phyloP scores from a whole-genome alignment of 169 alveolate genomes.

The Ichthyophthirius multifiliis region DNA sequence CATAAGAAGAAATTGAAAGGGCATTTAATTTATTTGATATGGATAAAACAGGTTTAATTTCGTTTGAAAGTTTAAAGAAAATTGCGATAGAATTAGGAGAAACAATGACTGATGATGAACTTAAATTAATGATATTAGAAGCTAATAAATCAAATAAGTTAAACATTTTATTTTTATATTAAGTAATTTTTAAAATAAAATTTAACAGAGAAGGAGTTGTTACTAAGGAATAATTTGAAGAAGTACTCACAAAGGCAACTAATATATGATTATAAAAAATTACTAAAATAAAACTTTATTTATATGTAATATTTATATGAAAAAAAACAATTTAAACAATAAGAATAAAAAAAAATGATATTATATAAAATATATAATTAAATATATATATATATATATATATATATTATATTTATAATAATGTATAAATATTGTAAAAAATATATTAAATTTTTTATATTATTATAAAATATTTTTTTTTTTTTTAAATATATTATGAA shows the following conservation, averaged over 20 bases:
- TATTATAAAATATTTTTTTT: too few relatives aligned
- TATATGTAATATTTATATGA: too few relatives aligned
- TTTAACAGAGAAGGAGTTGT: slow-evolving; percentile 56
- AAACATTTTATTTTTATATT: neutral
- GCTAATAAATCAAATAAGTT: slow-evolving; percentile 57
- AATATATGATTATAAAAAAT: too few relatives aligned
- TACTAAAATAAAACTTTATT: too few relatives aligned
- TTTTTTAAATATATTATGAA: too few relatives aligned
- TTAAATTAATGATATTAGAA: slow-evolving; percentile 73
- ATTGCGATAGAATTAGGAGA: slow-evolving; percentile 79
- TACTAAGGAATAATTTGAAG: slow-evolving; percentile 50
- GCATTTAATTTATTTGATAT: slow-evolving; percentile 57
- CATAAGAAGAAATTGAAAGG: slow-evolving; percentile 66
- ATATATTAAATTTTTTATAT: too few relatives aligned
- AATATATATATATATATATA: too few relatives aligned
- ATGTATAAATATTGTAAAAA: too few relatives aligned
- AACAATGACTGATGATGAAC: slow-evolving; percentile 80
- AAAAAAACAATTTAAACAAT: too few relatives aligned
- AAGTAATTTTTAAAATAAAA: neutral
- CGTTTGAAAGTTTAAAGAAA: slow-evolving; percentile 65
- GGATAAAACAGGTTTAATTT: slow-evolving; percentile 45
- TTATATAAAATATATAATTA: too few relatives aligned
- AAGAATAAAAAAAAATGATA: too few relatives aligned
- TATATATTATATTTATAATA: too few relatives aligned
- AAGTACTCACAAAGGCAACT: slow-evolving; percentile 52